These are phyloP conservation scores for Dactylellina leptospora DNA, from an alignment of 2,329 filamentous ascomycete species.

Conservation along the genomic window DNA sequence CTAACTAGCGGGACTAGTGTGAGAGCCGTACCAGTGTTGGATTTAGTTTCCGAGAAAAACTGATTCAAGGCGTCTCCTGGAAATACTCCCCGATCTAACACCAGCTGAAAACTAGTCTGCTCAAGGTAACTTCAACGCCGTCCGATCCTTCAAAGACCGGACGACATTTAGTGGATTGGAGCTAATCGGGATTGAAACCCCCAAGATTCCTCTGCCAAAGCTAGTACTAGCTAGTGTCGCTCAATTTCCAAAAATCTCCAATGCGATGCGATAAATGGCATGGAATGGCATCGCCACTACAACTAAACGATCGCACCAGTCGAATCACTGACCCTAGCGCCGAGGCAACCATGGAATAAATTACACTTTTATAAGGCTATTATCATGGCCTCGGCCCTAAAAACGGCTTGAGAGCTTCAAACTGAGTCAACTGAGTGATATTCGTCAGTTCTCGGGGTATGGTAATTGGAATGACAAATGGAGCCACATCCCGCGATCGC, in stretches of 20 bases:
- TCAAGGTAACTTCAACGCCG: no score
- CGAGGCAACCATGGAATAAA: conserved; percentile 23
- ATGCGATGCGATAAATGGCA: background rate
- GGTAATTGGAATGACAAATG: conserved; percentile 17
- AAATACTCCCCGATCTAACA: background rate
- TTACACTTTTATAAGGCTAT: conserved; percentile 12
- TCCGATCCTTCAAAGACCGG: conserved; percentile 2
- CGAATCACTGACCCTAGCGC: conserved; percentile 24
- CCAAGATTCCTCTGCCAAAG: background rate
- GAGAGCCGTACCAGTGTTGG: no score
- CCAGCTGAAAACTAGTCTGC: no score
- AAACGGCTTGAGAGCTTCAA: conserved; percentile 40
- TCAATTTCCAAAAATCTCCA: conserved; percentile 2
- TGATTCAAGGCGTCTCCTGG: background rate
- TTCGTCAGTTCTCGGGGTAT: conserved; percentile 9
- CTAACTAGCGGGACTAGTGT: no score
- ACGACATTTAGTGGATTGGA: background rate
- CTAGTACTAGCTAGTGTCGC: background rate
- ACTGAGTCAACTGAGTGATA: conserved; percentile 42
- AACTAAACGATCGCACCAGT: conserved; percentile 9
- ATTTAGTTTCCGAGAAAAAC: no score
- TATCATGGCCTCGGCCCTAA: background rate
- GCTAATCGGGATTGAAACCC: conserved; percentile 2
- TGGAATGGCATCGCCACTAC: background rate
- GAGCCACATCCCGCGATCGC: conserved; percentile 1